These are phyloP conservation scores for Raphanus hybrid DNA, from an alignment of 441 rosid genomes.

Conservation along the genomic window DNA sequence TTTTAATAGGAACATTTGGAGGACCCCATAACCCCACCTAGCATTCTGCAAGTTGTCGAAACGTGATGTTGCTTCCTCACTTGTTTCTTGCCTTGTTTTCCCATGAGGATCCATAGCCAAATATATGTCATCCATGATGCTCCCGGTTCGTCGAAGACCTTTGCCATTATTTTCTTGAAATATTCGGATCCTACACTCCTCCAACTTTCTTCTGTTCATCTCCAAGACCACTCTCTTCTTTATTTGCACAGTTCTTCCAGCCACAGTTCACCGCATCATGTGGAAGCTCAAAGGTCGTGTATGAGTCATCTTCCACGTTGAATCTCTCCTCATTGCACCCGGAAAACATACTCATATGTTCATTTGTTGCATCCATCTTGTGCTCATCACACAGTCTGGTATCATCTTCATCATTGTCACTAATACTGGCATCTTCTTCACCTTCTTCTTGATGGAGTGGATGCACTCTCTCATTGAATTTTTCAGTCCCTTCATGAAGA, in stretches of 20 bases:
- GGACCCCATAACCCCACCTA: slow-evolving; percentile 32
- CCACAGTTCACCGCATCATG: slow-evolving; percentile 33
- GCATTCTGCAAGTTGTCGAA: slow-evolving; percentile 28
- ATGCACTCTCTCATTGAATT: slow-evolving; percentile 16
- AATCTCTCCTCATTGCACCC: slow-evolving; percentile 42
- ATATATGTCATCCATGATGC: slow-evolving; percentile 54
- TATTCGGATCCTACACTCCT: slow-evolving; percentile 47
- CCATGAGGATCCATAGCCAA: slow-evolving; percentile 41
- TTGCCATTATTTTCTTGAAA: slow-evolving; percentile 34
- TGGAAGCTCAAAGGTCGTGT: slow-evolving; percentile 59
- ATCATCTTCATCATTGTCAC: slow-evolving; percentile 22
- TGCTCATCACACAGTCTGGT: slow-evolving; percentile 25
- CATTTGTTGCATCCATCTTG: slow-evolving; percentile 28
- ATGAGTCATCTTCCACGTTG: slow-evolving; percentile 49
- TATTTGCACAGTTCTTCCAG: slow-evolving; percentile 21
- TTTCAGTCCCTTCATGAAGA: slow-evolving; percentile 38
- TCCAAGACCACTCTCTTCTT: slow-evolving; percentile 20
- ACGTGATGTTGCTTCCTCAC: slow-evolving; percentile 26
- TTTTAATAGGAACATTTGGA: slow-evolving; percentile 27
- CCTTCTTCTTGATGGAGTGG: slow-evolving; percentile 43
- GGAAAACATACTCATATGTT: slow-evolving; percentile 26
- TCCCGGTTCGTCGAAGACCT: slow-evolving; percentile 48
- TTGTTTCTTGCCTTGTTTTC: slow-evolving; percentile 21
- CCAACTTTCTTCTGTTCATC: slow-evolving; percentile 29
- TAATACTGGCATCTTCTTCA: slow-evolving; percentile 32